Evolutionary conservation across 2,329 filamentous ascomycete species (phyloP).

Genomic region (Cladosporium sphaerospermum): DNA sequence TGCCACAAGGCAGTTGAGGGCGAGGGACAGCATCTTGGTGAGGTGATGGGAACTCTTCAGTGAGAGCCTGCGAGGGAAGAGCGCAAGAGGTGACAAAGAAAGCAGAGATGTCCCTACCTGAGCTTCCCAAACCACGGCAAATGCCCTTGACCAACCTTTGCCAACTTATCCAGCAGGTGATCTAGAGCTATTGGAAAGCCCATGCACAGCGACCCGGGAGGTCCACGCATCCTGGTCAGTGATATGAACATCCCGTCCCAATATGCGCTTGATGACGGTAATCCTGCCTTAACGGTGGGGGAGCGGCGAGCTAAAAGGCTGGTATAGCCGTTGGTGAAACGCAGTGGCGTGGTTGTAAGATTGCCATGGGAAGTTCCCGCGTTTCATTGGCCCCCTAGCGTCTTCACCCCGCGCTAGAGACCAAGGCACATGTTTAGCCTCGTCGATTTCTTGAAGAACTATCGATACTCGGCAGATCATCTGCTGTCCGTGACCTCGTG

Average conservation of each 20-base stretch:
- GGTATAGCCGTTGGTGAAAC: conserved; percentile 11
- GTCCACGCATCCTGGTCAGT: conserved; percentile 2
- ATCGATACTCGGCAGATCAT: no score
- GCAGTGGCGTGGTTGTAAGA: background rate
- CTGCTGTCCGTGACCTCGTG: conserved; percentile 1
- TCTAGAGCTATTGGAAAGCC: no score
- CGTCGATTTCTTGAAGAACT: no score
- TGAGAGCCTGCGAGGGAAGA: background rate
- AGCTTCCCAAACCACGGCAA: background rate
- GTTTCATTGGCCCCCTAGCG: conserved; percentile 7
- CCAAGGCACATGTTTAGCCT: conserved; percentile 1
- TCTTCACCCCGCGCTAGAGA: conserved; percentile 3
- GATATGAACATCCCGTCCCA: conserved; percentile 8
- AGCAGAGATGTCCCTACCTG: background rate
- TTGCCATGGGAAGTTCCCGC: background rate
- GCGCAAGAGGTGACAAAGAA: background rate
- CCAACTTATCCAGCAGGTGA: no score
- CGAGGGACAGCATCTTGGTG: conserved; percentile 6
- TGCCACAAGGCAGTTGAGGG: conserved; percentile 12
- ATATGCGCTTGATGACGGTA: background rate
- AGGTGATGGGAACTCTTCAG: no score
- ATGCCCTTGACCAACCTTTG: background rate
- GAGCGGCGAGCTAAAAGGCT: background rate
- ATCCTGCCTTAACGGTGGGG: conserved; percentile 1
- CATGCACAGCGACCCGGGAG: conserved; percentile 1